Base-by-base conservation (phyloP, 768 basidiomycete species). In the Psilocybe cubensis region DNA sequence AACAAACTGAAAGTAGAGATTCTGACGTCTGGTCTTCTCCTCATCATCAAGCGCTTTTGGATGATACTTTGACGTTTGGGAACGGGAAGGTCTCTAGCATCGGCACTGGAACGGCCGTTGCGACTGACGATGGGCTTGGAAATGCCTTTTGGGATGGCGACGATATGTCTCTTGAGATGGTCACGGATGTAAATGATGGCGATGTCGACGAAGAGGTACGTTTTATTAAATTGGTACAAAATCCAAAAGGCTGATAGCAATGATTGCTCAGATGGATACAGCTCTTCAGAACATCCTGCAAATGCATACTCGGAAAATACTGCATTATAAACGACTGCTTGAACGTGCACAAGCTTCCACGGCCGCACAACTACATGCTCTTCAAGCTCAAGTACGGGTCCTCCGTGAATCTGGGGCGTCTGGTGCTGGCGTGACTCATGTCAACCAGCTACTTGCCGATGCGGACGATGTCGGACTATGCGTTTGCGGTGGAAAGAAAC, bases 341-440 rank as follows among this genome's bases (percentile, higher is more conserved):
- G 92, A 94, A 62, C 87, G 88, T 38, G 82, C 91, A 0, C 93
- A 94, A 63, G 84, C 88, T 2, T 85, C 86, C 8, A 80, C 88
- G 1, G 90, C 92, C 0, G 87, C 91, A 1, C 93, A 94, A 65
- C 76, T 94, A 1, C 92, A 94, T 65, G 92, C 93, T 0, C 75
- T 95, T 1, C 92, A 94, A 71, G 92, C 91, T 1, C 91, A 94
- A 66, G 76, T 92, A 3, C 78, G 84, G 11, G 76, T 91, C 24
- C 75, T 94, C 27, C 84, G 88, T 41, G 72, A 75, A 11, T 79
- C 72, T 58, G 57, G 71, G 35, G 64, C 61, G 14, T 59, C 64
- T 38, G 60, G n/a, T 49, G 51, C 58, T 50, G 43, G 62, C 64
- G 56, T 57, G 12, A 58, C 54, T 21, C 60, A 68, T n/a, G 49